A percentile compares a stretch with the other conserved stretches of the same genome.
phyloP scores from a whole-genome alignment of 306 rosid genomes.

The Bauhinia variegata region DNA sequence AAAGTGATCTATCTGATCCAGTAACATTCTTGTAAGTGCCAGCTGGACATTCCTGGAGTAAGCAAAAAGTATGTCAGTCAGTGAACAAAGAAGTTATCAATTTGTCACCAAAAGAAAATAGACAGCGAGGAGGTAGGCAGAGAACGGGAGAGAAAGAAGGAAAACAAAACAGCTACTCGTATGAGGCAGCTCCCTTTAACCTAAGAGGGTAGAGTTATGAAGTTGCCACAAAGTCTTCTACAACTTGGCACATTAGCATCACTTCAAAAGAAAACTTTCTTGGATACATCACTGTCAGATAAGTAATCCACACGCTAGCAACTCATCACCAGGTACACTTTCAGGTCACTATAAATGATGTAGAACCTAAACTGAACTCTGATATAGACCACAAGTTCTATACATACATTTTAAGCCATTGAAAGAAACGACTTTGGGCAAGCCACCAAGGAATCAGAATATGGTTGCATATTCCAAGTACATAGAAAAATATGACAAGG shows the following conservation, averaged over 20 bases:
- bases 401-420: slow-evolving; percentile 12
- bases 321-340: slow-evolving; percentile 13
- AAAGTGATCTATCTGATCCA: slow-evolving; percentile 86
- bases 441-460: slow-evolving; percentile 2
- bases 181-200: slow-evolving; percentile 18
- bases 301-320: slow-evolving; percentile 8
- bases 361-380: slow-evolving; percentile 12
- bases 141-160: slow-evolving; percentile 8
- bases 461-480: slow-evolving; percentile 2
- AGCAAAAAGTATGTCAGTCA: slow-evolving; percentile 29
- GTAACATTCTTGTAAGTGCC: slow-evolving; percentile 89
- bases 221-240: background rate
- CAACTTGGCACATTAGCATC: background rate
- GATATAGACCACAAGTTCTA: background rate
- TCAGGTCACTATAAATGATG: slow-evolving; percentile 21
- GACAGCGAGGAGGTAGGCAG: slow-evolving; percentile 25
- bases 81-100: slow-evolving; percentile 28
- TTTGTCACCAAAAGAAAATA: slow-evolving; percentile 31
- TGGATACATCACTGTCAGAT: background rate
- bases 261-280: slow-evolving; percentile 1
- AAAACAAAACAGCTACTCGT: slow-evolving; percentile 16
- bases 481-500: slow-evolving; percentile 11
- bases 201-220: background rate
- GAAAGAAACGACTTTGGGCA: too few relatives aligned
- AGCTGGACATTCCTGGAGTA: slow-evolving; percentile 84